Evolutionary conservation across 805 yeast genomes (phyloP).

Genomic region (Lachancea mirantina): DNA sequence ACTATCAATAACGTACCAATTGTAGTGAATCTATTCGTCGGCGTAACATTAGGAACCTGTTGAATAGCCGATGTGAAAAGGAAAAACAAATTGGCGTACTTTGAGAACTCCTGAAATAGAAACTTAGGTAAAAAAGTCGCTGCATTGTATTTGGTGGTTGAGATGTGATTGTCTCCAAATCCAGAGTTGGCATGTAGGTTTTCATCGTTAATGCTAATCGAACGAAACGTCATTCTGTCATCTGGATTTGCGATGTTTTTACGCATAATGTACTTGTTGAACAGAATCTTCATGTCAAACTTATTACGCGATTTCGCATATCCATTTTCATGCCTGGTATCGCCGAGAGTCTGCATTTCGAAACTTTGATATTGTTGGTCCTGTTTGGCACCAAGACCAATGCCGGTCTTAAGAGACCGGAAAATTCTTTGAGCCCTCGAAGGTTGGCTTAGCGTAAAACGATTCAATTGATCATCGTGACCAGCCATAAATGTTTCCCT

Average conservation of each 20-base stretch:
- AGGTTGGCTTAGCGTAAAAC: conserved; percentile 7
- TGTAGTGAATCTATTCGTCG: conserved; percentile 93
- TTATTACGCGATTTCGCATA: conserved; percentile 29
- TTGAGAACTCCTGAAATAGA: conserved; percentile 91
- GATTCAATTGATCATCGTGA: neutral
- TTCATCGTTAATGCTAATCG: conserved; percentile 61
- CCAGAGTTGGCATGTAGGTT: conserved; percentile 46
- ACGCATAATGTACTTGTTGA: conserved; percentile 32
- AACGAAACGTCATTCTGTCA: conserved; percentile 44
- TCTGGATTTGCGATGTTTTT: conserved; percentile 14
- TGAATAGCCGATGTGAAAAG: conserved; percentile 87
- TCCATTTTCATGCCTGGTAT: conserved; percentile 19
- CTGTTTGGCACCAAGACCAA: conserved; percentile 9
- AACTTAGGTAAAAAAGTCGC: conserved; percentile 94
- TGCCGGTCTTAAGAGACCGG: conserved; percentile 15
- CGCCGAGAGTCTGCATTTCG: conserved; percentile 28
- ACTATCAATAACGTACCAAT: conserved; percentile 86
- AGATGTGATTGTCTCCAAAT: conserved; percentile 76
- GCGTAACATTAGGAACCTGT: conserved; percentile 95
- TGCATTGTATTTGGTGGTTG: conserved; percentile 89
- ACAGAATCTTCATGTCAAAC: conserved; percentile 34
- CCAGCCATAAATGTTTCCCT: neutral
- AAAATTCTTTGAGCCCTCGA: conserved; percentile 17
- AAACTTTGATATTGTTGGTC: conserved; percentile 15
- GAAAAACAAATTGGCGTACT: conserved; percentile 92